Base-by-base conservation (phyloP, 768 basidiomycete genomes). In the Macrocybe gigantea region DNA sequence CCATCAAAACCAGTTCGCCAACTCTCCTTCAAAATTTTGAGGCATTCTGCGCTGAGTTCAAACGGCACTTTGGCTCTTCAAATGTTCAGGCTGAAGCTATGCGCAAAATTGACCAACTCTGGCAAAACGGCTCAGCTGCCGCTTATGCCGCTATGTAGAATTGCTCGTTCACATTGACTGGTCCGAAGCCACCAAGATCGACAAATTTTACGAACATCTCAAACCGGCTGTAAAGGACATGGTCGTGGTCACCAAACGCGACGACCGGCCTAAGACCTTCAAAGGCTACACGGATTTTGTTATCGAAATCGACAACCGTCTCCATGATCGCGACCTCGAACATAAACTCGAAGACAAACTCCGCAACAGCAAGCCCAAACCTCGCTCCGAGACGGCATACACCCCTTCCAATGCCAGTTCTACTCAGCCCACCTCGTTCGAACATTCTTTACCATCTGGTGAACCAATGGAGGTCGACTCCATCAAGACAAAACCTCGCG, bases 381-480 rank as follows among this genome's bases (percentile, higher is more conserved):
- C 5, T 12, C 38, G 12, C 13, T 14, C 35, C 41, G 42, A 44
- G 35, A 32, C 49, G 15, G 30, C 41, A 7, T 31, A 52, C 12
- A 31, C 30, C 29, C 22, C 32, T 39, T 38, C 46, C 13, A 34
- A 50, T 39, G 7, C 42, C 32, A n/a, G 48, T 33, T 45, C 53
- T 12, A 35, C 51, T 38, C 46, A 52, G 14, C 43, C 53, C 49
- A 35, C 50, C 49, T 33, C n/a, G n/a, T n/a, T n/a, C n/a, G n/a
- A n/a, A n/a, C n/a, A n/a, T n/a, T n/a, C n/a, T n/a, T n/a, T n/a
- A n/a, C n/a, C n/a, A n/a, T n/a, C n/a, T n/a, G 51, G 56, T 43
- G 55, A 59, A 15, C 60, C 65, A 6, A 66, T 66, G 66, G 62
- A 66, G n/a, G 52, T 69, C 33, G 61, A 66, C 38, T 56, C 60